Evolutionary conservation across 2,329 filamentous ascomycete genomes (phyloP), one percentile per base, ranked within the genome.

Genomic region (Clonostachys rosea): DNA sequence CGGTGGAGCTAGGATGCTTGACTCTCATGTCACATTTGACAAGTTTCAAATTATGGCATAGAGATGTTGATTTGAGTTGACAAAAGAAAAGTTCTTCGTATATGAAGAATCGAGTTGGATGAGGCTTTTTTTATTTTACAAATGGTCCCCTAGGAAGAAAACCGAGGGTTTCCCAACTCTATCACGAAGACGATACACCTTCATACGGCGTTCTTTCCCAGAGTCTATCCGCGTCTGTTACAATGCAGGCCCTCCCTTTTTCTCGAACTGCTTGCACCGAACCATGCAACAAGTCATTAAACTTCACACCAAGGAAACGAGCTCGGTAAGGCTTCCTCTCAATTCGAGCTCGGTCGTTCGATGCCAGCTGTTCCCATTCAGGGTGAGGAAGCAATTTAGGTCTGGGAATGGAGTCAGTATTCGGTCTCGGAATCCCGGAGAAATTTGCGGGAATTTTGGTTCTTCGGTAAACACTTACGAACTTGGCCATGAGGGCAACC

Each of bases 401-500:
- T 69, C 66, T 69, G 45, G 8, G 13, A 8, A 24, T 5, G 9
- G 8, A 16, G 50, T 55, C 45, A 55, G 53, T 17, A 18, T 47
- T 16, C 14, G 7, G 36, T n/a, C 14, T 39, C 36, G 11, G 39
- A 10, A 17, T 11, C 5, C 13, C 20, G 14, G 40, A 16, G 16
- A 35, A 40, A 17, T 13, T 41, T 39, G 36, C 37, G 41, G 36
- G 39, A 37, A 43, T 46, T 47, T 24, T 16, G n/a, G 42, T n/a
- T 12, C 13, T 13, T 44, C 8, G 20, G 44, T 11, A 8, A 20
- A 13, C 14, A 83, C 79, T 64, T 81, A 89, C 84, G 78, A 87
- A 89, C 81, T 91, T 91, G 86, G 86, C 87, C 87, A 91, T 91
- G 79, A 91, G 88, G 78, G 87, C 87, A 89, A 91, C 83, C 87